Evolutionary conservation across 2,329 filamentous ascomycete genomes (phyloP), one percentile per base, ranked within the genome.

Genomic region (Penicillium sp.): DNA sequence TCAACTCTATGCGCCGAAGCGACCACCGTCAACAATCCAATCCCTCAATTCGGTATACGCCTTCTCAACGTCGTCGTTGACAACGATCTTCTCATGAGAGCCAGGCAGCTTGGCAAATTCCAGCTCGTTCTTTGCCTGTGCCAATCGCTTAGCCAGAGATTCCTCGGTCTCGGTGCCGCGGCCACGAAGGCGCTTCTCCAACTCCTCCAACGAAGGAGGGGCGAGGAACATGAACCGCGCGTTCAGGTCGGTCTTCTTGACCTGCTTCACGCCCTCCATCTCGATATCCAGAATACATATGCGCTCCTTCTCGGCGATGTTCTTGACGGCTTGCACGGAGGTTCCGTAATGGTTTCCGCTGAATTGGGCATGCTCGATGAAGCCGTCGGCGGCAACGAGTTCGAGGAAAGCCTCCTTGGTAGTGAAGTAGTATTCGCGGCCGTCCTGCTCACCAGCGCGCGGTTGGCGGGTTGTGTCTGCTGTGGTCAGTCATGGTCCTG

Each of bases 181-280:
- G 32, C 87, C 88, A 43, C 89, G 82, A 48, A 95, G 79, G 39
- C 90, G 82, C 67, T 82, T 72, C 78, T 96, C 92, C 36, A 97
- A 80, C 46, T 85, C 81, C 65, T 88, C 85, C 61, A 89, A 76
- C 4, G 83, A 88, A 0, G 92, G 93, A 11, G 92, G 92, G 34
- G 88, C 84, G 57, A 97, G 83, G 75, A 96, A 96, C 61, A 96
- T 76, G 76, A 90, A 96, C 51, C 90, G 85, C 7, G 91, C 89
- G 53, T 86, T 82, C 58, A 92, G 83, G 63, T 81, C 81, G 46
- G 88, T 89, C 58, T 83, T 82, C 74, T 92, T 91, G 67, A 97
- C 89, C 76, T 97, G 92, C 79, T 96, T 96, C 54, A 97, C 92
- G 56, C 92, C 92, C 83, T 96, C 92, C 90, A 97, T 96, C 81